These are phyloP conservation scores for Coriolopsis trogii DNA, from an alignment of 1,284 basidiomycete species.

Conservation along the genomic window DNA sequence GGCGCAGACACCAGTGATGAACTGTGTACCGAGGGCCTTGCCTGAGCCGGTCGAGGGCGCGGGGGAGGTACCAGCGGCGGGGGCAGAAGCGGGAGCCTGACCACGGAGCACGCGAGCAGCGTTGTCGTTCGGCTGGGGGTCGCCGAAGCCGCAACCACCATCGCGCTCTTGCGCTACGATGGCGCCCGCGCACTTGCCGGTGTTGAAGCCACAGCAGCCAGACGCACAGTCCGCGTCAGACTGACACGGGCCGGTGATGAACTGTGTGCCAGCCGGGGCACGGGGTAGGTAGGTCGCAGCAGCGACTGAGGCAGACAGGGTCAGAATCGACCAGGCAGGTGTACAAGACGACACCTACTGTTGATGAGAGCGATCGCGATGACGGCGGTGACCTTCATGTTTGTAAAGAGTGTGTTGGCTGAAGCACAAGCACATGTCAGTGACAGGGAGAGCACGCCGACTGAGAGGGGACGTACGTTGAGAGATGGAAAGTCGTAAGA, in stretches of 20 bases:
- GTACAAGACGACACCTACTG: conserved; percentile 7
- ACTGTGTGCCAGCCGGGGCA: conserved; percentile 8
- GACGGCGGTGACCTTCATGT: conserved; percentile 12
- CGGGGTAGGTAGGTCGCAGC: conserved; percentile 12
- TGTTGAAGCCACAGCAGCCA: conserved; percentile 16
- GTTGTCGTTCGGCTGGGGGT: conserved; percentile 14
- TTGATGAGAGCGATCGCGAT: conserved; percentile 12
- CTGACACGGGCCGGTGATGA: conserved; percentile 13
- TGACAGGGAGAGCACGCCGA: too few relatives aligned
- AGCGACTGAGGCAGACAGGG: conserved; percentile 2
- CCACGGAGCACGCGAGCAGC: conserved; percentile 10
- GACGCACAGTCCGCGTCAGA: conserved; percentile 17
- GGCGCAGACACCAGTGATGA: conserved; percentile 10
- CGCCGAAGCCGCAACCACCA: conserved; percentile 17
- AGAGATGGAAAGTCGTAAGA: conserved; percentile 6
- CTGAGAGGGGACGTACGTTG: background rate
- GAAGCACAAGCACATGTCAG: background rate
- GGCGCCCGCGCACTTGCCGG: conserved; percentile 18
- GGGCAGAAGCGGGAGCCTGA: too few relatives aligned
- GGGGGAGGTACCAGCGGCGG: background rate
- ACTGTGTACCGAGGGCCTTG: conserved; percentile 7
- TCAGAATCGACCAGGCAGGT: background rate
- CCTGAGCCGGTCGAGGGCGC: background rate
- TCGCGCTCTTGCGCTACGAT: conserved; percentile 15
- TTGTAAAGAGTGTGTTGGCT: conserved; percentile 5